phyloP scores from a whole-genome alignment of 345 rosid species.

The Sisymbrium irio region DNA sequence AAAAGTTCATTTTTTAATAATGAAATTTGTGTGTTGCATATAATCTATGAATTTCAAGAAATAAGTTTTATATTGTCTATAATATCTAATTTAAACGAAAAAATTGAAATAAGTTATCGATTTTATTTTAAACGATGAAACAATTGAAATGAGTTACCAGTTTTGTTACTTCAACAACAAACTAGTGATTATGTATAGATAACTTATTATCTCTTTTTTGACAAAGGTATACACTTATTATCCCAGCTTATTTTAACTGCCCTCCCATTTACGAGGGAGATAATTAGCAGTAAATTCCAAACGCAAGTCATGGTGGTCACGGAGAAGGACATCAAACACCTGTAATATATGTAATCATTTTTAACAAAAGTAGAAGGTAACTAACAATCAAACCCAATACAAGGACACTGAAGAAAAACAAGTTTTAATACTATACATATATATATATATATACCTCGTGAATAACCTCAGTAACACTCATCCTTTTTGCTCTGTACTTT shows the following conservation, averaged over 20 bases:
- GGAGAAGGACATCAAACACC: not conserved
- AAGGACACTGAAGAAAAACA: not conserved
- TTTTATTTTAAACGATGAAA: not conserved
- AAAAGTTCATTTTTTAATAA: not conserved
- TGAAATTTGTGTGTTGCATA: not conserved
- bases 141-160: not conserved
- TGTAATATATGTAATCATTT: not conserved
- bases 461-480: not conserved
- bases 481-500: not conserved
- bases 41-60: not conserved
- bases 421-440: not conserved
- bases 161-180: not conserved
- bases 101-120: not conserved
- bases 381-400: not conserved
- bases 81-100: not conserved
- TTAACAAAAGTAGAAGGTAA: not conserved
- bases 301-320: not conserved
- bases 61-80: not conserved
- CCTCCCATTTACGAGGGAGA: not conserved
- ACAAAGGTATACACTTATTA: no score
- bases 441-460: not conserved
- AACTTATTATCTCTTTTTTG: not conserved
- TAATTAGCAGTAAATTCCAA: not conserved
- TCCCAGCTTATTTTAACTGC: not conserved
- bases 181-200: not conserved